Conservation (phyloP, 768 basidiomycete genomes). For the Clavaria fumosa region DNA sequence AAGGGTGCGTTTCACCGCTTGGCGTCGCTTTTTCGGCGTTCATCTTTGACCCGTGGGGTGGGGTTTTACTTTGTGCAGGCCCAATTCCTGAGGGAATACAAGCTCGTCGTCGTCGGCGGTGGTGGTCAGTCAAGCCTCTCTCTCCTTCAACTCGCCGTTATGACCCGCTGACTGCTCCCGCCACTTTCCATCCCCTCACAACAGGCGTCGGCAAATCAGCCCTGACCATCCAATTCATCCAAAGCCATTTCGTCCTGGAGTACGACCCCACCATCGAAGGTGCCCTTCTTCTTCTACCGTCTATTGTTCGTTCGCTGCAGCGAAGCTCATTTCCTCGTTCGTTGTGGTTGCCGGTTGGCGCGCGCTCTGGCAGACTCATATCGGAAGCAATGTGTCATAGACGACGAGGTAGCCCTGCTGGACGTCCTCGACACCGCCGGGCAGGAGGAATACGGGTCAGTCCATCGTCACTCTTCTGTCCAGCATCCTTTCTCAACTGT, state of each 20-base stretch:
- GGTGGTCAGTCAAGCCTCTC: too few species aligned
- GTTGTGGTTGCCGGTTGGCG: too few species aligned
- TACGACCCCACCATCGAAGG: constrained; percentile 94
- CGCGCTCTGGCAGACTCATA: constrained; percentile 60
- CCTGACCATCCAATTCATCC: constrained; percentile 95
- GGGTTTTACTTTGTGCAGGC: too few species aligned
- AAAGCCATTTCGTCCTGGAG: constrained; percentile 86
- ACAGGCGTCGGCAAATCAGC: constrained; percentile 60
- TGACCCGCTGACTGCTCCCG: too few species aligned
- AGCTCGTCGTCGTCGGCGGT: constrained; percentile 96
- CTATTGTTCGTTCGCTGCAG: background rate
- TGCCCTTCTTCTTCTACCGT: constrained; percentile 12
- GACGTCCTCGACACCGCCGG: constrained; percentile 97
- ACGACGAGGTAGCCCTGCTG: constrained; percentile 95
- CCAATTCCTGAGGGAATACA: constrained; percentile 91
- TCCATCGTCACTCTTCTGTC: constrained; percentile 11
- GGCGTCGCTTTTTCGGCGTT: background rate
- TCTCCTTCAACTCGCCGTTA: too few species aligned
- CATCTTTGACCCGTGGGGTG: too few species aligned
- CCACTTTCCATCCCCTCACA: too few species aligned
- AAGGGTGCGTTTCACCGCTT: background rate
- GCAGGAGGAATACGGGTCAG: constrained; percentile 95
- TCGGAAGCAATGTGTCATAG: constrained; percentile 92
- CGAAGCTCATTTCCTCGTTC: too few species aligned
- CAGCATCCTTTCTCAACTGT: too few species aligned